A percentile compares a stretch with the other conserved stretches of the same genome.
Conservation (phyloP, 257 asterid genomes). For the Osmanthus fragrans region DNA sequence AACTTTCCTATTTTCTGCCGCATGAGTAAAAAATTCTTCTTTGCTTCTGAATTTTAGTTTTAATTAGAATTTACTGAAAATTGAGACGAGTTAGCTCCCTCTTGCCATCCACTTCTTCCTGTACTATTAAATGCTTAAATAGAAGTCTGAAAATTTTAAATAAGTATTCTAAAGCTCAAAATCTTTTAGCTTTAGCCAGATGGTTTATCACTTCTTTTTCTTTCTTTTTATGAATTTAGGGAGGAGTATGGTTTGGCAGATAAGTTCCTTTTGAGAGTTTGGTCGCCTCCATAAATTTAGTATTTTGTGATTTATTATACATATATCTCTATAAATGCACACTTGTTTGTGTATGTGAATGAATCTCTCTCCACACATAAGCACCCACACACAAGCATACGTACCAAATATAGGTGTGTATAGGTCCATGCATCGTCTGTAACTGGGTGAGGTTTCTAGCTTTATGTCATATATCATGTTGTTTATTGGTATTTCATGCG, state of each 20-base stretch:
- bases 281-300: no score
- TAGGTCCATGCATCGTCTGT: not conserved
- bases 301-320: no score
- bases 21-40: not conserved
- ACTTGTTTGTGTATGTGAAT: no score
- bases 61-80: not conserved
- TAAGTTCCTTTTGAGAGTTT: no score
- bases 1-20: conserved; percentile 4
- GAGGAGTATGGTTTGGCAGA: not conserved
- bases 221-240: not conserved
- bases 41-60: not conserved
- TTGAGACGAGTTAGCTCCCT: not conserved
- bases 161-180: not conserved
- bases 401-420: not conserved
- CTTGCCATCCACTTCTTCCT: not conserved
- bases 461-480: not conserved
- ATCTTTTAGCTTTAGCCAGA: not conserved
- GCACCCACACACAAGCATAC: no score
- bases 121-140: not conserved
- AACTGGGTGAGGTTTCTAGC: not conserved
- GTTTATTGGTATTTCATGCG: not conserved
- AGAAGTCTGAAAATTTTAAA: not conserved
- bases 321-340: no score
- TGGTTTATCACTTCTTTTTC: not conserved
- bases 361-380: no score